Evolutionary conservation across 768 basidiomycete genomes (phyloP).

Genomic region (Phaeolepiota aurea): DNA sequence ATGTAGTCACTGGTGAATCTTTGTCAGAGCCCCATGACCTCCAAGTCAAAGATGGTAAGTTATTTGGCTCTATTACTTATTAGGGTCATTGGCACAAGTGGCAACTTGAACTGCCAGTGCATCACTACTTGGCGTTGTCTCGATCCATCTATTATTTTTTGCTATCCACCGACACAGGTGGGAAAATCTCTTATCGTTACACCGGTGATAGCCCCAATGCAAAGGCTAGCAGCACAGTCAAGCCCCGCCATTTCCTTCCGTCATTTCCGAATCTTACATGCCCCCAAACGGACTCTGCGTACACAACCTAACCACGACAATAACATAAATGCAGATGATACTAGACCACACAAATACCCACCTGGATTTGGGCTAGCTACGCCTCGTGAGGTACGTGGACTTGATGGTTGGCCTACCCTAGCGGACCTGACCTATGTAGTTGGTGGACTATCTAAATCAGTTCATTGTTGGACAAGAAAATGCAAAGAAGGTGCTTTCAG

Average conservation of each 20-base stretch:
- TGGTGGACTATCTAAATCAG: conserved; percentile 79
- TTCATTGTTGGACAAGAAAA: conserved; percentile 88
- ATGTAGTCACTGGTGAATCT: background rate
- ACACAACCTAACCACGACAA: conserved; percentile 52
- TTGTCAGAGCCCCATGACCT: too few relatives aligned
- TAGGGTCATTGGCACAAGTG: background rate
- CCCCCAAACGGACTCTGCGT: conserved; percentile 29
- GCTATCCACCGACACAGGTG: too few relatives aligned
- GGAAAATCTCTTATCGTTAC: background rate
- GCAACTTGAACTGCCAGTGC: background rate
- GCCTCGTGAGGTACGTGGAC: conserved; percentile 35
- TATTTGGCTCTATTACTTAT: background rate
- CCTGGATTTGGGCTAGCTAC: conserved; percentile 51
- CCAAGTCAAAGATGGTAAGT: background rate
- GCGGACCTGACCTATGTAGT: conserved; percentile 31
- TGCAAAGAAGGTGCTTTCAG: conserved; percentile 90
- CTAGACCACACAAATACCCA: conserved; percentile 23
- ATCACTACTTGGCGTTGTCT: too few relatives aligned
- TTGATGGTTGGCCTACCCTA: background rate
- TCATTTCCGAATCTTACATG: conserved; percentile 11
- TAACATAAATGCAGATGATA: conserved; percentile 18
- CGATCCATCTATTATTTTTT: too few relatives aligned
- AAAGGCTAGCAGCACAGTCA: background rate
- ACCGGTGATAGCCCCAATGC: background rate
- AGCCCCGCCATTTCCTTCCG: too few relatives aligned